Base-by-base conservation (phyloP, 2,329 filamentous ascomycete species). In the Mycosphaerella arachidis region DNA sequence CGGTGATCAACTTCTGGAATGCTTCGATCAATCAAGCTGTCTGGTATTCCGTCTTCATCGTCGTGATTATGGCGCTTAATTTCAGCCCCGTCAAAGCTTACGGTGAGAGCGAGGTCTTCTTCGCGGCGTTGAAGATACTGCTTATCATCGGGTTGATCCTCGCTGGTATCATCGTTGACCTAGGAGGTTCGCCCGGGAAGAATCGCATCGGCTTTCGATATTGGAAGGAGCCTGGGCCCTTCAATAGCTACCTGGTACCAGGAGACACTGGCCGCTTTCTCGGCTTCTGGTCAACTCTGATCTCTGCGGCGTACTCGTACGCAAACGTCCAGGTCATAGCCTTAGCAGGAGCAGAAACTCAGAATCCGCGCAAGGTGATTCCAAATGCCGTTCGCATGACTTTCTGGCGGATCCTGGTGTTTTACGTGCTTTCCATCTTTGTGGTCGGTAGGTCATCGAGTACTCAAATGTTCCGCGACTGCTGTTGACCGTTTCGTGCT, bases 361-460 rank as follows among this genome's bases (percentile, higher is more conserved):
- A 74, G 18, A 79, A 82, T 54, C 82, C 82, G 0, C 70, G 77
- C 24, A 79, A 78, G 66, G 75, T 78, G 1, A 66, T 73, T 29
- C 71, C 71, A 0, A 67, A 63, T 18, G 71, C 71, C 10, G 66
- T 67, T n/a, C 67, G 71, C 58, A 69, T 72, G 60, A 70, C 72
- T 6, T 71, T 73, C 56, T 72, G 71, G 71, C 62, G 68, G 31
- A 71, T 73, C 50, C 56, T 64, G n/a, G 53, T 73, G 7, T 72
- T 73, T 55, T 73, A 73, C 57, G 66, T 73, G 1, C 18, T 62
- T n/a, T 58, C 56, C 5, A 53, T 58, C 12, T 58, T 62, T 29
- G 62, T 73, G 10, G 66, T 74, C 33, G 72, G 72, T 12, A 56
- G 12, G 37, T 35, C 10, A 20, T 29, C 7, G 12, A n/a, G 8